Conservation (phyloP, 208 protist genomes). For the Tritrichomonas musculus region DNA sequence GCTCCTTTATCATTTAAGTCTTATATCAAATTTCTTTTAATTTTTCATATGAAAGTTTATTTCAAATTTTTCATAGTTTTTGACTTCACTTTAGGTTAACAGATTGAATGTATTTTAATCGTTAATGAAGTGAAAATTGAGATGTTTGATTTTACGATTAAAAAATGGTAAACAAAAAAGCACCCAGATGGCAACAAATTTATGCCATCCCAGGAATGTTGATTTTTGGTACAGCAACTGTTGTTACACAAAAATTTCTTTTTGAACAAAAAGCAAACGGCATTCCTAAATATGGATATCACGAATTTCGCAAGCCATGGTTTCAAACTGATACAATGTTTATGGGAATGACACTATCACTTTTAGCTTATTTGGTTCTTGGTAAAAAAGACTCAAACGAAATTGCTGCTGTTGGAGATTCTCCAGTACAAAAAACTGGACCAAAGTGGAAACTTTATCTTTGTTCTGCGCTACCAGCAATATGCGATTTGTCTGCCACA, state of each 20-base stretch:
- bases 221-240: background rate
- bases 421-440: background rate
- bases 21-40: too few relatives aligned
- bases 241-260: constrained; percentile 14
- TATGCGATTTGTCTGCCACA: background rate
- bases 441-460: background rate
- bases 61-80: too few relatives aligned
- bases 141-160: too few relatives aligned
- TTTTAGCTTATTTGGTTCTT: background rate
- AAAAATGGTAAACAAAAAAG: background rate
- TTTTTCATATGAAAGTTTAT: too few relatives aligned
- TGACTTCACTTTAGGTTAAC: too few relatives aligned
- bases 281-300: background rate
- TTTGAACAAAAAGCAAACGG: background rate
- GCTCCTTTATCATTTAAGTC: too few relatives aligned
- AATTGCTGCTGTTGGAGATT: background rate
- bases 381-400: background rate
- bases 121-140: too few relatives aligned
- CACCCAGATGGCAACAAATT: background rate
- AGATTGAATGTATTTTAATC: too few relatives aligned
- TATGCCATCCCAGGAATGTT: constrained; percentile 19
- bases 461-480: background rate
- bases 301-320: constrained; percentile 10
- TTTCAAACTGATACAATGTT: constrained; percentile 9
- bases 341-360: background rate